A percentile compares a stretch with the other conserved stretches of the same genome.
Conservation (phyloP, 176 grass and related monocot genomes). For the Urochloa ruziziensis region DNA sequence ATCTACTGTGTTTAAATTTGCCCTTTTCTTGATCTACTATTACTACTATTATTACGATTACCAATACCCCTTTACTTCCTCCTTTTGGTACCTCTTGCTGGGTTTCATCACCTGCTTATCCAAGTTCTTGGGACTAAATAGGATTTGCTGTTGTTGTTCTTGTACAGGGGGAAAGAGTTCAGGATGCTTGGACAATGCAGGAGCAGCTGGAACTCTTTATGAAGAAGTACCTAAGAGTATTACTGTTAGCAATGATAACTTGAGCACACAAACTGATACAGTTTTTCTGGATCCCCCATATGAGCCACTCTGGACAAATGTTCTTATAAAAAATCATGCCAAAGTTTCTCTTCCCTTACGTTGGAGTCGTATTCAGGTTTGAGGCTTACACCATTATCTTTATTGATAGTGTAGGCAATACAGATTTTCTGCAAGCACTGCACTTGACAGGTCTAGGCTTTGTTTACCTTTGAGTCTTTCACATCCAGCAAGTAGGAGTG, state of each 20-base stretch:
- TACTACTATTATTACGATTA: background rate
- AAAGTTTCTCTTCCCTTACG: conserved; percentile 92
- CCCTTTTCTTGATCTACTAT: background rate
- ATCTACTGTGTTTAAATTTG: conserved; percentile 6
- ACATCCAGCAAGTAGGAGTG: background rate
- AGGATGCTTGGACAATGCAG: conserved; percentile 76
- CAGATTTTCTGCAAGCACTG: background rate
- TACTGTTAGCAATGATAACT: conserved; percentile 89
- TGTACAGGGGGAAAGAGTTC: conserved; percentile 74
- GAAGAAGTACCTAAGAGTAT: conserved; percentile 96
- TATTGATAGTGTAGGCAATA: conserved; percentile 12
- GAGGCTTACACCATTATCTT: conserved; percentile 14
- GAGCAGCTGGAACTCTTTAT: conserved; percentile 96
- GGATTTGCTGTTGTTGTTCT: background rate
- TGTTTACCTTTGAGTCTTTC: background rate
- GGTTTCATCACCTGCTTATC: background rate
- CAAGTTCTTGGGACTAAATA: background rate
- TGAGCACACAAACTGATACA: conserved; percentile 91
- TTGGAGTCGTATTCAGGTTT: conserved; percentile 96
- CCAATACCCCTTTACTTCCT: background rate
- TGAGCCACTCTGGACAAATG: conserved; percentile 98
- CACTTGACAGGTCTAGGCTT: background rate
- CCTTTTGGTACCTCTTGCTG: background rate
- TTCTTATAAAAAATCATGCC: conserved; percentile 79
- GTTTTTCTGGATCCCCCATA: conserved; percentile 83